Base-by-base conservation (phyloP, 495 filamentous ascomycete species). In the Lophiotrema nucula region DNA sequence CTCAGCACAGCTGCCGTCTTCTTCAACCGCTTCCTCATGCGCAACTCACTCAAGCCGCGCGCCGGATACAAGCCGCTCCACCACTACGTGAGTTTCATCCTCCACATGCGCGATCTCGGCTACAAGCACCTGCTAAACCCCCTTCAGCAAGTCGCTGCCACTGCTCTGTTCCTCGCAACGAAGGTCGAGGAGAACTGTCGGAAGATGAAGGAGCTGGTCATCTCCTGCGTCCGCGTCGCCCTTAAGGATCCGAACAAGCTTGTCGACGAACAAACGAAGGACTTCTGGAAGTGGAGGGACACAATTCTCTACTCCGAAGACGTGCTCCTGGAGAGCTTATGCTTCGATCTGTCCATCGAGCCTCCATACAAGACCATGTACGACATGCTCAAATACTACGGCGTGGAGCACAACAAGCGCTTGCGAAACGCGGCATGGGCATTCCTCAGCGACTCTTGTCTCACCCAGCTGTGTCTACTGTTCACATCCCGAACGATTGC, bases 181-280 rank as follows among this genome's bases (percentile, higher is more conserved):
- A 98, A 98, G 72, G 92, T 95, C 4, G 93, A 97, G 62, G 93
- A 98, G 69, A 92, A 92, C 67, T 89, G 88, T 67, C 88, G 92
- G 24, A 95, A 93, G 65, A 95, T 95, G 65, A 91, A 88, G 64
- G 90, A 97, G 58, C 76, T 98, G 27, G 88, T 98, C 53, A 83
- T 95, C 21, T 89, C 92, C 0, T 95, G 92, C 65, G 91, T 90
- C 46, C 89, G 90, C 57, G 92, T 96, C 13, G 95, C 92, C 25
- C 92, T 95, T 69, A 97, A 98, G 73, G 87, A 97, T 64, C 76
- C 87, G 6, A 85, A 89, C 65, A 79, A 95, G 49, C 71, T 87
- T 11, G 87, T 98, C 22, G 92, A 97, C 66, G 93, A 96, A 70
- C 90, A 97, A 69, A 89, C 85, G 38, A 97, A 96, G 61, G 93